Evolutionary conservation across 2,329 filamentous ascomycete genomes (phyloP).

Genomic region (Hymenoscyphus occultus): DNA sequence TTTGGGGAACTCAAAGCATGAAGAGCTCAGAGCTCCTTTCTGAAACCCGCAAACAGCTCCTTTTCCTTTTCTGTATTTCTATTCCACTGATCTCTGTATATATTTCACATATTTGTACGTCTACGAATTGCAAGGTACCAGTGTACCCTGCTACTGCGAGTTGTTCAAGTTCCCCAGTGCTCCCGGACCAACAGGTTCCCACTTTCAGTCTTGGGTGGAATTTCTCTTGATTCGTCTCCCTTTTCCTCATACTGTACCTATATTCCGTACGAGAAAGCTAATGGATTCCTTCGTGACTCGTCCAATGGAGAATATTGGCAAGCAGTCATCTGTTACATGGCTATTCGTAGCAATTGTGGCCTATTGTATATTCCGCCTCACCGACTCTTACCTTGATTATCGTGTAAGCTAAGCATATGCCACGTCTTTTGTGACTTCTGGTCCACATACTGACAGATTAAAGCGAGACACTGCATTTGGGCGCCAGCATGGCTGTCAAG

Average conservation of each 20-base stretch:
- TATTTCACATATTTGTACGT: too few species aligned
- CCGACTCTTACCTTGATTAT: not conserved
- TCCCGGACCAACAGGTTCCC: not conserved
- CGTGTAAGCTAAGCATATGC: constrained; percentile 1
- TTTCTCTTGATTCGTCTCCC: not conserved
- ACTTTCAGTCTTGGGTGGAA: not conserved
- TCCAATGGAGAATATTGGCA: not conserved
- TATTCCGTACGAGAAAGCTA: not conserved
- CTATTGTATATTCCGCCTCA: not conserved
- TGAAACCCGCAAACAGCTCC: not conserved
- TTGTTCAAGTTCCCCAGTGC: not conserved
- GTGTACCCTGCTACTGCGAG: not conserved
- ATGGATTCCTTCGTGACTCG: not conserved
- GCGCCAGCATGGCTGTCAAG: constrained; percentile 1
- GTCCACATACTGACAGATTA: not conserved
- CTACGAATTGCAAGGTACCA: not conserved
- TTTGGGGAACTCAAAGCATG: not conserved
- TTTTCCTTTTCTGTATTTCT: not conserved
- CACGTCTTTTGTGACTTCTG: not conserved
- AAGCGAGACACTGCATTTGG: not conserved
- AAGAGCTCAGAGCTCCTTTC: not conserved
- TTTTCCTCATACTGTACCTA: not conserved
- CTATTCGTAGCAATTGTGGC: not conserved
- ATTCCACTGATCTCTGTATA: not conserved
- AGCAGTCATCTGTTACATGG: not conserved